Evolutionary conservation across 192 early-diverging fungal species (phyloP).

Genomic region (Glomus cerebriforme): DNA sequence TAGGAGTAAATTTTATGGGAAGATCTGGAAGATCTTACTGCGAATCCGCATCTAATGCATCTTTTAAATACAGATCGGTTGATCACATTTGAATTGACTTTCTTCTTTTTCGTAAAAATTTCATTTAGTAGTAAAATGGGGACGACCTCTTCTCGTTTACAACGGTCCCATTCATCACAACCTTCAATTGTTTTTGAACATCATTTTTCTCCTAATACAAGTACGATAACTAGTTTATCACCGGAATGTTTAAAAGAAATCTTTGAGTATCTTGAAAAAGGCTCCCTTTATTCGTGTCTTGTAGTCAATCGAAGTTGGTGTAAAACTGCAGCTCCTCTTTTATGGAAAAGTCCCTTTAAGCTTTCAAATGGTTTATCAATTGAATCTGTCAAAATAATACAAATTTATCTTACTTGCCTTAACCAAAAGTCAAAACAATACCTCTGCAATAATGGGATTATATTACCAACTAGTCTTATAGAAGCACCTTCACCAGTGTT

Average conservation of each 20-base stretch:
- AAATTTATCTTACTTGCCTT: background rate
- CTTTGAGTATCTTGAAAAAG: background rate
- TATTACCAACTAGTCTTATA: background rate
- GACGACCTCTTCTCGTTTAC: background rate
- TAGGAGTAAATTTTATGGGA: no score
- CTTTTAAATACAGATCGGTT: background rate
- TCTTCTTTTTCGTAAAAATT: no score
- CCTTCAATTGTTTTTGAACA: background rate
- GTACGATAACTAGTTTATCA: background rate
- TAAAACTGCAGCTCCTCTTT: background rate
- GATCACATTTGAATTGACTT: background rate
- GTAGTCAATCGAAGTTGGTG: slow-evolving; percentile 13
- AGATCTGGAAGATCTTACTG: no score
- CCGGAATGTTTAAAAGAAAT: background rate
- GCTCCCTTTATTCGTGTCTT: slow-evolving; percentile 9
- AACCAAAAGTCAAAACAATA: background rate
- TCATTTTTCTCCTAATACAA: background rate
- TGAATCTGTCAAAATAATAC: background rate
- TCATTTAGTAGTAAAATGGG: slow-evolving; percentile 42
- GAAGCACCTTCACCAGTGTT: background rate
- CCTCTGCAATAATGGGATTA: background rate
- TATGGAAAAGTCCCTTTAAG: background rate
- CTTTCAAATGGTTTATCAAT: background rate
- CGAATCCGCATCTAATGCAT: background rate
- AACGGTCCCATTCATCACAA: background rate